phyloP scores from a whole-genome alignment of 1,284 basidiomycete genomes.

The Papiliotrema fonsecae region DNA sequence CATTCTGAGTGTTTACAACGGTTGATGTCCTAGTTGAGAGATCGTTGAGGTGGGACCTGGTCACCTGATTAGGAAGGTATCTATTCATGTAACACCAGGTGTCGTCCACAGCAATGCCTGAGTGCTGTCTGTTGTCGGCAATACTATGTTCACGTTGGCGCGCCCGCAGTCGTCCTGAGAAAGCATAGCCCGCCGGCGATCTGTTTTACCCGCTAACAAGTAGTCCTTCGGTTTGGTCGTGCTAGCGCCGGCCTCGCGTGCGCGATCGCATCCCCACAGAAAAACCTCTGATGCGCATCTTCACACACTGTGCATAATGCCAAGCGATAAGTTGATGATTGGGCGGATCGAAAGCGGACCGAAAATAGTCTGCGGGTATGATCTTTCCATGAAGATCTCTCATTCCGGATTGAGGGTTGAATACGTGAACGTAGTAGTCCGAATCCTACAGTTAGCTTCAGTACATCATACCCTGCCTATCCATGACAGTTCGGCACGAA shows the following conservation, averaged over 20 bases:
- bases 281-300: not conserved
- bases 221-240: not conserved
- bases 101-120: no score
- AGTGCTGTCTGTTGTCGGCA: no score
- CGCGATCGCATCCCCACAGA: not conserved
- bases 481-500: not conserved
- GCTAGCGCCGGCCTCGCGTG: not conserved
- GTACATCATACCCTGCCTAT: not conserved
- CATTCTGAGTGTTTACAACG: no score
- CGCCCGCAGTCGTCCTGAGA: no score
- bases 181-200: no score
- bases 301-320: not conserved
- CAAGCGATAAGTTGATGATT: not conserved
- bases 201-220: no score
- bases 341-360: not conserved
- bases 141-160: no score
- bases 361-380: not conserved
- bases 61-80: no score
- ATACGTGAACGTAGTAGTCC: not conserved
- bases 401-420: not conserved
- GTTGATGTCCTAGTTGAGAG: no score
- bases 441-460: not conserved
- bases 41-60: no score
- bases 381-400: not conserved
- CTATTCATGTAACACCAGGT: no score